Conservation (phyloP, 2,329 filamentous ascomycete genomes). For the Calonectria honghensis region DNA sequence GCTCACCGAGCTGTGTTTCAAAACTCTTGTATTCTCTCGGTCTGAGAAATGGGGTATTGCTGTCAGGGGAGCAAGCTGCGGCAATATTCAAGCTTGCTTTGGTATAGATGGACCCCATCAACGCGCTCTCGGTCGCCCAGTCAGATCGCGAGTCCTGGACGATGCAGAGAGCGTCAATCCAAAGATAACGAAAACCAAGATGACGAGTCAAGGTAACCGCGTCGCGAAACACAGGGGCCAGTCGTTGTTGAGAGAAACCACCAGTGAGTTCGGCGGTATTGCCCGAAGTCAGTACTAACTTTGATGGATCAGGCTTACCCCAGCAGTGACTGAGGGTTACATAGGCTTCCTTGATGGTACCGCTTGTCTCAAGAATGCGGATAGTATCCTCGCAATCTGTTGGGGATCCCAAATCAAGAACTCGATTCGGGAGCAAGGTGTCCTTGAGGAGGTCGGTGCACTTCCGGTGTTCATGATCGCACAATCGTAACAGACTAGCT, state of each 20-base stretch:
- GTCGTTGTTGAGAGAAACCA: background rate
- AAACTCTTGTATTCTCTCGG: background rate
- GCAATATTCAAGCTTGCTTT: slow-evolving; percentile 6
- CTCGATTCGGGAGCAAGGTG: background rate
- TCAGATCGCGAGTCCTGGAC: slow-evolving; percentile 1
- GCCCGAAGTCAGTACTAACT: background rate
- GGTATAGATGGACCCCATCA: slow-evolving; percentile 22
- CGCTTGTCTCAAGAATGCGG: background rate
- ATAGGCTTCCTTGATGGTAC: background rate
- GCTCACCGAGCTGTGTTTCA: background rate
- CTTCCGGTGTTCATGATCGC: background rate
- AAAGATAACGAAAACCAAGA: slow-evolving; percentile 5
- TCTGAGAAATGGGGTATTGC: slow-evolving; percentile 2
- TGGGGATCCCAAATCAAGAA: background rate
- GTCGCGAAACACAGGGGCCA: background rate
- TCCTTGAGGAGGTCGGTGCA: background rate
- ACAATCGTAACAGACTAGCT: background rate
- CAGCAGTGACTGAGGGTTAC: slow-evolving; percentile 4
- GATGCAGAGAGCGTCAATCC: slow-evolving; percentile 23
- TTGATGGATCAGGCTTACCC: slow-evolving; percentile 6
- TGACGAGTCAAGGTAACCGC: background rate
- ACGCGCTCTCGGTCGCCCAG: slow-evolving; percentile 1
- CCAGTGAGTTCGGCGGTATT: background rate
- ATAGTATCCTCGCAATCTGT: background rate
- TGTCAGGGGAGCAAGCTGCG: background rate